A percentile compares a stretch with the other conserved stretches of the same genome.
Conservation (phyloP, 2,329 filamentous ascomycete genomes). For the Exophiala alcalophila region DNA sequence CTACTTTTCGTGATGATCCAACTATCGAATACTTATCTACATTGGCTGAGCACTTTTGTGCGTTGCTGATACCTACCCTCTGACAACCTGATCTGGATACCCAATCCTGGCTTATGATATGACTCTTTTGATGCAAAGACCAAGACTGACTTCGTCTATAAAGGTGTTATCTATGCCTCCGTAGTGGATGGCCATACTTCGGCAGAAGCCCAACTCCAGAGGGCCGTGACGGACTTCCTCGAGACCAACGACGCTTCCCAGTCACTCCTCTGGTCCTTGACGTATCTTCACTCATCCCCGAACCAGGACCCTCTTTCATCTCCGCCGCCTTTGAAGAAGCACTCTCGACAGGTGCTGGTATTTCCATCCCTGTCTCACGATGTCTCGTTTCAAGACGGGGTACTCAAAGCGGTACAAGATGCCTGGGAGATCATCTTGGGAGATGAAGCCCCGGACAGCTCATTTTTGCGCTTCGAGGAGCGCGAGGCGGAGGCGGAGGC, state of each 20-base stretch:
- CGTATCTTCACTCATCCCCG: conserved; percentile 47
- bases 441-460: conserved; percentile 46
- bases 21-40: conserved; percentile 98
- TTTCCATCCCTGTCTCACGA: conserved; percentile 62
- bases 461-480: conserved; percentile 53
- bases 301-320: conserved; percentile 20
- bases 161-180: conserved; percentile 60
- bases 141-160: conserved; percentile 16
- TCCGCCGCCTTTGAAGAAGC: conserved; percentile 4
- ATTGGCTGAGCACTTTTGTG: conserved; percentile 82
- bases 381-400: conserved; percentile 70
- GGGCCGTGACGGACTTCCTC: conserved; percentile 19
- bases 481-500: conserved; percentile 19
- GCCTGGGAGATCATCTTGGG: conserved; percentile 67
- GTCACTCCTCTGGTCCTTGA: conserved; percentile 25
- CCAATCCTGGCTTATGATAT: conserved; percentile 20
- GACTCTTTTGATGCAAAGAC: conserved; percentile 8
- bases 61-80: conserved; percentile 83
- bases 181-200: conserved; percentile 30
- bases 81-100: conserved; percentile 75
- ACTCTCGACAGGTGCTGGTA: conserved; percentile 45
- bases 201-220: conserved; percentile 17
- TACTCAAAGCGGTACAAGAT: conserved; percentile 63
- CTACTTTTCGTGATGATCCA: conserved; percentile 72
- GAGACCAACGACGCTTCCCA: conserved; percentile 8